These are phyloP conservation scores for Saccharomyces hybrid DNA, from an alignment of 1,139 yeast genomes.

Conservation along the genomic window DNA sequence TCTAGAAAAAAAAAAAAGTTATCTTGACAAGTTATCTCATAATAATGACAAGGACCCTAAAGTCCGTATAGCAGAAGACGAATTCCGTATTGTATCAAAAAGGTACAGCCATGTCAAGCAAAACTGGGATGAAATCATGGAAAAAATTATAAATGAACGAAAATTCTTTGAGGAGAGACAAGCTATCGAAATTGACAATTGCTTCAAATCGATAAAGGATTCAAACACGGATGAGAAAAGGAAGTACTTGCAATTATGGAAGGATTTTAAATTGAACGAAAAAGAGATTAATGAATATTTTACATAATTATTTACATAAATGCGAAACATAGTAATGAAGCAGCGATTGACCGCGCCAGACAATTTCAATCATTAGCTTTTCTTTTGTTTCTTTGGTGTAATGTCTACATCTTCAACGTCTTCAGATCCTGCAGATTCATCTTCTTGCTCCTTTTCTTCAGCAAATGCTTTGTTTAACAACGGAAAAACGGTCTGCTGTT, in stretches of 20 bases:
- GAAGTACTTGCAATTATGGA: neutral
- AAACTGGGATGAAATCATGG: constrained; percentile 54
- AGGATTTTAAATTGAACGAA: neutral
- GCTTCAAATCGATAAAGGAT: constrained; percentile 89
- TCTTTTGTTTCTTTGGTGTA: neutral
- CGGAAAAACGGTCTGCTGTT: constrained; percentile 28
- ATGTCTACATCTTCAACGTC: neutral
- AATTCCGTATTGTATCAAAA: constrained; percentile 43
- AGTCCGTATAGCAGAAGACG: constrained; percentile 45
- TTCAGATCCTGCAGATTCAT: constrained; percentile 12
- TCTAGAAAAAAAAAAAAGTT: constrained; percentile 39
- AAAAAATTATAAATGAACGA: constrained; percentile 61
- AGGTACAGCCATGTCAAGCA: constrained; percentile 30
- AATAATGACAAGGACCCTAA: constrained; percentile 51
- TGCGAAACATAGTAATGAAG: neutral
- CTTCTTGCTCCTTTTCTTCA: constrained; percentile 26
- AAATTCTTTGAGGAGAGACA: constrained; percentile 66
- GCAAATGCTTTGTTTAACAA: constrained; percentile 27
- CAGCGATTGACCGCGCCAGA: neutral
- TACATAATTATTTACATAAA: neutral
- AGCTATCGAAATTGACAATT: constrained; percentile 76
- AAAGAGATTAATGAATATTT: neutral
- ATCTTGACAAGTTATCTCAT: constrained; percentile 47
- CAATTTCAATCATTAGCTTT: neutral
- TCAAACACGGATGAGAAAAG: constrained; percentile 30